Conservation (phyloP, 768 basidiomycete genomes). For the Filobasidium wieringae region DNA sequence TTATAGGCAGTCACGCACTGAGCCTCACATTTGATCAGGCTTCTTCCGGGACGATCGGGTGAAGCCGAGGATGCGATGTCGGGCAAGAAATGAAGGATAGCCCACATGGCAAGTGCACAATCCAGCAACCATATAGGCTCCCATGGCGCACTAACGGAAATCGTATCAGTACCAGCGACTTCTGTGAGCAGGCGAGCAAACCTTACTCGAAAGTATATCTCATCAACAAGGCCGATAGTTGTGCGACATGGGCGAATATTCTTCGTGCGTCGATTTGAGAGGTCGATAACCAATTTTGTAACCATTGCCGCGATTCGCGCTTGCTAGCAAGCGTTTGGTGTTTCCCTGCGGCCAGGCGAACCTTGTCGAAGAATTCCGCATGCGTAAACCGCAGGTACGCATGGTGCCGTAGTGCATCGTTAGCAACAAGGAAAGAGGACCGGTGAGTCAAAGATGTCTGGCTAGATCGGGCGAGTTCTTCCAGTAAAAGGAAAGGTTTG, state of each 20-base stretch:
- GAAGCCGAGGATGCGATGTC: too few species aligned
- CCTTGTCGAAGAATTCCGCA: slow-evolving; percentile 23
- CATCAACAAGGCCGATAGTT: slow-evolving; percentile 23
- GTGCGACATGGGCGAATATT: slow-evolving; percentile 14
- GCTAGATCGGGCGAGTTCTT: slow-evolving; percentile 1
- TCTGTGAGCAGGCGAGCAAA: too few species aligned
- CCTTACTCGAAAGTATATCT: slow-evolving; percentile 26
- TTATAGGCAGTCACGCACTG: not conserved
- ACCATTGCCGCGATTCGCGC: slow-evolving; percentile 18
- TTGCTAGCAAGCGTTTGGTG: slow-evolving; percentile 26
- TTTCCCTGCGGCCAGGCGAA: slow-evolving; percentile 23
- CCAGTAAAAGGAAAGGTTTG: slow-evolving; percentile 5
- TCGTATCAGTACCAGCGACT: slow-evolving; percentile 4
- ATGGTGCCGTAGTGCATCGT: slow-evolving; percentile 28
- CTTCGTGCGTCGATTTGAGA: not conserved
- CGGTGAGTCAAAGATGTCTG: slow-evolving; percentile 1
- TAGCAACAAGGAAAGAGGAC: slow-evolving; percentile 13
- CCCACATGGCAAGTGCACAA: slow-evolving; percentile 29
- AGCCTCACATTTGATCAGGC: slow-evolving; percentile 23
- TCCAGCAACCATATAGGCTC: slow-evolving; percentile 31
- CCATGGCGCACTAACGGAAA: slow-evolving; percentile 13
- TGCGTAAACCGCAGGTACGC: slow-evolving; percentile 22
- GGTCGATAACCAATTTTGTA: slow-evolving; percentile 18
- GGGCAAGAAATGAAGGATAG: slow-evolving; percentile 23
- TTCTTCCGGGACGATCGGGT: not conserved